Conservation (phyloP, 2,329 filamentous ascomycete genomes). For the Chaetothyriales sp. region DNA sequence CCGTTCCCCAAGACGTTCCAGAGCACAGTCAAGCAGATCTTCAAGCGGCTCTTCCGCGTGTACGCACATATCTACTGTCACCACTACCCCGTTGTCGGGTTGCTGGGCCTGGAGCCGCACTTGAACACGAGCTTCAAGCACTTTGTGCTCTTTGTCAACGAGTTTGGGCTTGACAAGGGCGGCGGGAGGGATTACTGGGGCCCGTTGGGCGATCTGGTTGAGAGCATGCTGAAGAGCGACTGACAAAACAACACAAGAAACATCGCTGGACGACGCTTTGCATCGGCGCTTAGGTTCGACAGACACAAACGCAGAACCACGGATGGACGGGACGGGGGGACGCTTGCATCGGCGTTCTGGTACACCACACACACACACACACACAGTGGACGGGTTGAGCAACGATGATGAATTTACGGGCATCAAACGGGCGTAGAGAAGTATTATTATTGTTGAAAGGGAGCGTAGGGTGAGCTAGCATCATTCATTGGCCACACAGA, state of each 20-base stretch:
- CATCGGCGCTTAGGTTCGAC: neutral
- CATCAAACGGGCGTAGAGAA: neutral
- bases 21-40: slow-evolving; percentile 78
- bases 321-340: neutral
- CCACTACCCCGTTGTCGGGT: slow-evolving; percentile 92
- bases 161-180: slow-evolving; percentile 60
- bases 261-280: neutral
- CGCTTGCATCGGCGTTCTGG: neutral
- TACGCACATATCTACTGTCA: slow-evolving; percentile 99
- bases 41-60: slow-evolving; percentile 96
- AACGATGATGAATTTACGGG: neutral
- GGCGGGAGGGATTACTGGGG: slow-evolving; percentile 97
- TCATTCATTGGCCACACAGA: no score
- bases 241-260: slow-evolving; percentile 26
- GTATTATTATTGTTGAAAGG: neutral
- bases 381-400: neutral
- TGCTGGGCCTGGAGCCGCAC: slow-evolving; percentile 88
- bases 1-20: slow-evolving; percentile 91
- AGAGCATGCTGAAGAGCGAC: slow-evolving; percentile 94
- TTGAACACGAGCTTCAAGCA: slow-evolving; percentile 99
- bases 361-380: neutral
- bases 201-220: slow-evolving; percentile 82
- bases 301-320: neutral
- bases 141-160: slow-evolving; percentile 96
- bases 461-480: no score